Evolutionary conservation across 176 grass and related monocot genomes (phyloP).

Genomic region (Alopecurus myosuroides): DNA sequence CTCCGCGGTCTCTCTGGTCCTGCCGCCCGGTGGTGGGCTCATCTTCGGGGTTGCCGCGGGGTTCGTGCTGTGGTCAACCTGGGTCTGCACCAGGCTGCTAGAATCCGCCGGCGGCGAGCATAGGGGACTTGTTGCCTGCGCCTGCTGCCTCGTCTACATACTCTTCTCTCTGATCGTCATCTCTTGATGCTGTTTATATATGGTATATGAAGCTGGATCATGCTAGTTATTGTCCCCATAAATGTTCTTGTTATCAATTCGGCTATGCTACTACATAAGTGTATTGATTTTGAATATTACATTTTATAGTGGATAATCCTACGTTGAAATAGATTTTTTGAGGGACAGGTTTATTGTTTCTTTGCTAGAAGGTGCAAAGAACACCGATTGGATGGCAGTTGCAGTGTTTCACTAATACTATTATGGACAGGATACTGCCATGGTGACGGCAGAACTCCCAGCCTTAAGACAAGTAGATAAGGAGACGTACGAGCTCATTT

Average conservation of each 20-base stretch:
- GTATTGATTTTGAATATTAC: neutral
- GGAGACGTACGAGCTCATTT: neutral
- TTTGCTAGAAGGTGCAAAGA: neutral
- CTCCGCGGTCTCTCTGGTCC: constrained; percentile 71
- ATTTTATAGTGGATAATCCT: neutral
- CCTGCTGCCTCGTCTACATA: constrained; percentile 85
- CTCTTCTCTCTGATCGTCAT: constrained; percentile 85
- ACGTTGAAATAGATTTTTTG: neutral
- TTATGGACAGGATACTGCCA: neutral
- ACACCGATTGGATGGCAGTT: neutral
- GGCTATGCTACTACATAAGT: neutral
- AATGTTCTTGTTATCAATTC: neutral
- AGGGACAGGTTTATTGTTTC: neutral
- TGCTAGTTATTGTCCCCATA: neutral
- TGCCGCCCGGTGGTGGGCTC: constrained; percentile 56
- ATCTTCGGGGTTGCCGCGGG: constrained; percentile 63
- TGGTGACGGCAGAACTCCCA: too few relatives aligned
- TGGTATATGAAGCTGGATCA: too few relatives aligned
- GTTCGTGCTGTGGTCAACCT: constrained; percentile 83
- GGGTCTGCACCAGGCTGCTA: constrained; percentile 72
- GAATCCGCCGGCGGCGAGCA: constrained; percentile 70
- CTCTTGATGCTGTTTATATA: constrained; percentile 44
- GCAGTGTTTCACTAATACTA: too few relatives aligned
- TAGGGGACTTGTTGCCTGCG: constrained; percentile 58
- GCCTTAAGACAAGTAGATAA: neutral